phyloP scores from a whole-genome alignment of 495 filamentous ascomycete species.

The Evansstolkia leycettana region DNA sequence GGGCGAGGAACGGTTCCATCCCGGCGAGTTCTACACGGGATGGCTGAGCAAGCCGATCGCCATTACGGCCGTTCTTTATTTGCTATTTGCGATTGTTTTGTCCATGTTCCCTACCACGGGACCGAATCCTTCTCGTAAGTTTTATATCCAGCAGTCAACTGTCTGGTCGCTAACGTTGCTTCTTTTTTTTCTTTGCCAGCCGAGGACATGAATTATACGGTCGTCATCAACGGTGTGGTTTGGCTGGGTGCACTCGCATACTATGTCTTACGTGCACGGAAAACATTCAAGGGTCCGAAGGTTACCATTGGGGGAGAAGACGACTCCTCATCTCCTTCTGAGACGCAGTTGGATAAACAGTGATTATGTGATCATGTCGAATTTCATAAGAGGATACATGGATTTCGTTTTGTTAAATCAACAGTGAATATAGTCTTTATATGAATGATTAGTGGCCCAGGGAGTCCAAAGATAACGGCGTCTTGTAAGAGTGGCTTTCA shows the following conservation, averaged over 20 bases:
- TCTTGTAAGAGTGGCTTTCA: too few relatives aligned
- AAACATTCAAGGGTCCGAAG: conserved; percentile 63
- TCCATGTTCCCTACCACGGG: conserved; percentile 43
- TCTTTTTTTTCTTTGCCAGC: conserved; percentile 12
- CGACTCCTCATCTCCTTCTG: neutral
- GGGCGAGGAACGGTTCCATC: conserved; percentile 43
- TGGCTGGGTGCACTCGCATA: conserved; percentile 51
- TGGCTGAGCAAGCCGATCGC: conserved; percentile 34
- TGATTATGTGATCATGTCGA: too few relatives aligned
- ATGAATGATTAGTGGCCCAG: too few relatives aligned
- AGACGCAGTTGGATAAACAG: neutral
- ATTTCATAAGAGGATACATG: too few relatives aligned
- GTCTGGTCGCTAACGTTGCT: neutral
- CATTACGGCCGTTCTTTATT: conserved; percentile 37
- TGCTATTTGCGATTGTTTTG: conserved; percentile 41
- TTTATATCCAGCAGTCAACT: neutral
- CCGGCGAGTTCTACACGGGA: conserved; percentile 46
- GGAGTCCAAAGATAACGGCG: too few relatives aligned
- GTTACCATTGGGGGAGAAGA: conserved; percentile 42
- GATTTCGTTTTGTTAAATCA: too few relatives aligned
- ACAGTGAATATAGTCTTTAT: too few relatives aligned
- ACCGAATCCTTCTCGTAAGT: conserved; percentile 36
- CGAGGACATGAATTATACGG: conserved; percentile 51
- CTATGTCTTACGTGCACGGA: conserved; percentile 51
- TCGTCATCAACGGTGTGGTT: conserved; percentile 49